phyloP scores from a whole-genome alignment of 176 grass and related monocot genomes.

The Raddia distichophylla region DNA sequence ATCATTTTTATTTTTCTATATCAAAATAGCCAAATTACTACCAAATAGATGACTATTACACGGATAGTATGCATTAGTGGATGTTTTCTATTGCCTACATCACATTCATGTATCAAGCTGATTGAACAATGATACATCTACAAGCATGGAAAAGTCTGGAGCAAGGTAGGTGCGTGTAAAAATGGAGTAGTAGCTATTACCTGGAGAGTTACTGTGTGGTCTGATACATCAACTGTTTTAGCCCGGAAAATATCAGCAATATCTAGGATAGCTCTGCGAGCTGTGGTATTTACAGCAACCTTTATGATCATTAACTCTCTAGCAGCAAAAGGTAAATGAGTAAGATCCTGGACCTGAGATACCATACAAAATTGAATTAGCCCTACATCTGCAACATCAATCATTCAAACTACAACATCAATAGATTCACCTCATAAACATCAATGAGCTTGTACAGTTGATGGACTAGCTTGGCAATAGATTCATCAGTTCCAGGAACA shows the following conservation, averaged over 20 bases:
- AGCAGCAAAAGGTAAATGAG: conserved; percentile 63
- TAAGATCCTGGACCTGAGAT: conserved; percentile 72
- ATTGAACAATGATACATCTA: background rate
- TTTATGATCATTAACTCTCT: conserved; percentile 87
- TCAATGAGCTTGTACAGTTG: conserved; percentile 80
- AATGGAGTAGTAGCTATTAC: conserved; percentile 34
- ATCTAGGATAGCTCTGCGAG: conserved; percentile 66
- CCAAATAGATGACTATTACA: background rate
- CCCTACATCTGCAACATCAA: conserved; percentile 18
- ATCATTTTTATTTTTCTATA: background rate
- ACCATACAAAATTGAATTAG: background rate
- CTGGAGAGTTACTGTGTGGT: conserved; percentile 81
- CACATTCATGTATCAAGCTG: background rate
- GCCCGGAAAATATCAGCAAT: conserved; percentile 76
- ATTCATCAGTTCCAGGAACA: conserved; percentile 82
- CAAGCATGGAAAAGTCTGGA: background rate
- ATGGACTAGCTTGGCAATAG: conserved; percentile 63
- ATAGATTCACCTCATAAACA: conserved; percentile 57
- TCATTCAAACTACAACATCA: background rate
- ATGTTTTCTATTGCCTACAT: background rate
- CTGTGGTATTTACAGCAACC: conserved; percentile 65
- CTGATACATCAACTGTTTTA: conserved; percentile 71
- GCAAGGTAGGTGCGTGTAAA: background rate
- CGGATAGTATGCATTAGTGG: background rate
- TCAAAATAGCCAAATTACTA: background rate